Conservation (phyloP, 2,329 filamentous ascomycete species). For the Hypoxylon sp. region DNA sequence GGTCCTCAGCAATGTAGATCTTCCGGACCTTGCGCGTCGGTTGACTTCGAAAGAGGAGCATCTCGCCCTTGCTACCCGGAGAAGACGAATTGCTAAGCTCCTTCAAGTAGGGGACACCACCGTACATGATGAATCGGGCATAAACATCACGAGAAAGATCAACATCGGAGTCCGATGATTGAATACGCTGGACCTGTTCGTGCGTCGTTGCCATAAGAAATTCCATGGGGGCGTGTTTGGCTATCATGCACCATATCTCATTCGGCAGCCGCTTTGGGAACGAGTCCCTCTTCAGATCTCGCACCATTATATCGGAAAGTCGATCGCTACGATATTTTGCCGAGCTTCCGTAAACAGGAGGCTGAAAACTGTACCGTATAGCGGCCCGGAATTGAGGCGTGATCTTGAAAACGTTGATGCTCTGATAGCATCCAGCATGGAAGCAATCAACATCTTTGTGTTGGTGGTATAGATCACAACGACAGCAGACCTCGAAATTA, state of each 20-base stretch:
- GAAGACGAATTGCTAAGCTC: background rate
- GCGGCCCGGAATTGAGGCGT: background rate
- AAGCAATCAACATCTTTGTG: background rate
- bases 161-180: background rate
- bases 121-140: background rate
- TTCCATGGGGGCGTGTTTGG: background rate
- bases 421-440: background rate
- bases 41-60: constrained; percentile 1
- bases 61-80: background rate
- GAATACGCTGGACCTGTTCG: background rate
- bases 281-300: background rate
- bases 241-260: constrained; percentile 3
- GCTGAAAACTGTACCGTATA: background rate
- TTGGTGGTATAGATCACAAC: background rate
- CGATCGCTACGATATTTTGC: background rate
- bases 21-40: background rate
- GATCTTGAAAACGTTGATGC: background rate
- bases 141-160: background rate
- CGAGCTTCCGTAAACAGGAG: background rate
- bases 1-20: constrained; percentile 3
- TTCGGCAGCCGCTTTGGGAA: background rate
- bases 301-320: background rate
- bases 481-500: background rate
- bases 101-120: constrained; percentile 1
- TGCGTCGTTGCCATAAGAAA: background rate